Evolutionary conservation across 306 rosid species (phyloP).

Genomic region (Luffa aegyptiaca): DNA sequence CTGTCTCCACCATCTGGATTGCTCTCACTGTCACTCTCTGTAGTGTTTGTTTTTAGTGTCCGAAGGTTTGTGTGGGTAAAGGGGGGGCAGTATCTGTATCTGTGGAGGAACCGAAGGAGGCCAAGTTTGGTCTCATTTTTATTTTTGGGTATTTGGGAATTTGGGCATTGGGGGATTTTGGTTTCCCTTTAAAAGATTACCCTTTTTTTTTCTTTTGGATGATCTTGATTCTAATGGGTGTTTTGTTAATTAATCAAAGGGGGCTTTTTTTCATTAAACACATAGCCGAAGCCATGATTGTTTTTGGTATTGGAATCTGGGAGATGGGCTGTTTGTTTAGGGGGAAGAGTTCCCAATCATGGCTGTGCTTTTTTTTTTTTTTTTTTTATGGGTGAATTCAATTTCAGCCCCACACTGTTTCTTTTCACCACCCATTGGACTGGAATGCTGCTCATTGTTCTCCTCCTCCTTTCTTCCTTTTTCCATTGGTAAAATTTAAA

Average conservation of each 20-base stretch:
- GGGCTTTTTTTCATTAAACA: neutral
- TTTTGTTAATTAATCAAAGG: neutral
- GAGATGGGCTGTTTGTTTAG: neutral
- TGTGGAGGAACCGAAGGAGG: constrained; percentile 18
- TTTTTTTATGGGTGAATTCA: neutral
- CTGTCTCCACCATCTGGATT: constrained; percentile 19
- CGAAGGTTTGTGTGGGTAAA: constrained; percentile 23
- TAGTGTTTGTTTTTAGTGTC: constrained; percentile 15
- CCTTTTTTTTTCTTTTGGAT: neutral
- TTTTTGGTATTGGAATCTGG: neutral
- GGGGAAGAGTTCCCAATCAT: neutral
- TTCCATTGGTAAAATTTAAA: neutral
- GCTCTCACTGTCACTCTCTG: constrained; percentile 12
- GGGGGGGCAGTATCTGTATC: constrained; percentile 23
- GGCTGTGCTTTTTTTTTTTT: neutral
- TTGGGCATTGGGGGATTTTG: neutral
- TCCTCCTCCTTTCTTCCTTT: neutral
- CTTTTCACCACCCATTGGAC: neutral
- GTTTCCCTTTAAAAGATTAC: neutral
- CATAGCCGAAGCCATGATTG: neutral
- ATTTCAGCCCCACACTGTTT: neutral
- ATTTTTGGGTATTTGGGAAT: neutral
- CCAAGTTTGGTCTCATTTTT: constrained; percentile 17
- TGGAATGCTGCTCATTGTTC: neutral
- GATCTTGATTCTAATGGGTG: neutral